Evolutionary conservation across 768 basidiomycete genomes (phyloP).

Genomic region (Collybiopsis luxurians): DNA sequence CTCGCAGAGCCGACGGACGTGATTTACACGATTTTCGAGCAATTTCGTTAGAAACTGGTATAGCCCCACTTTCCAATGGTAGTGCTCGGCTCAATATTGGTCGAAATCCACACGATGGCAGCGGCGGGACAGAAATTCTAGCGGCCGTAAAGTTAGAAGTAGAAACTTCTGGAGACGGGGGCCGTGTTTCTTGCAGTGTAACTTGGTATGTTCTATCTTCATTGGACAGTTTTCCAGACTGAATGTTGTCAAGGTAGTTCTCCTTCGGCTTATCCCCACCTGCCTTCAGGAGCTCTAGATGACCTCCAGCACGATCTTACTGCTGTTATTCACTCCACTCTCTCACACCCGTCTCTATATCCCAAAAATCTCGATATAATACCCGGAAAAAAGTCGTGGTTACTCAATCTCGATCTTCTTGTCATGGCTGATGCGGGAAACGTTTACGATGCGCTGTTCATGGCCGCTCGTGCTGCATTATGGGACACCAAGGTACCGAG

Average conservation of each 20-base stretch:
- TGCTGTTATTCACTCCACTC: constrained; percentile 55
- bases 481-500: constrained; percentile 80
- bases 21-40: constrained; percentile 61
- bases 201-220: constrained; percentile 59
- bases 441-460: constrained; percentile 71
- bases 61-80: constrained; percentile 81
- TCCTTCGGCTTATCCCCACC: constrained; percentile 74
- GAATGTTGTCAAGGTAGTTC: constrained; percentile 54
- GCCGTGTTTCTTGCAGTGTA: constrained; percentile 64
- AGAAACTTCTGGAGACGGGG: constrained; percentile 45
- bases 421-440: constrained; percentile 76
- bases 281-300: constrained; percentile 62
- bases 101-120: constrained; percentile 45
- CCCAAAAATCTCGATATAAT: constrained; percentile 65
- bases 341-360: constrained; percentile 65
- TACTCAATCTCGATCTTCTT: constrained; percentile 71
- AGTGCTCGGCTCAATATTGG: constrained; percentile 79
- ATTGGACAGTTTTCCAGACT: constrained; percentile 6
- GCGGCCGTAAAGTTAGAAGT: constrained; percentile 83
- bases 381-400: constrained; percentile 66
- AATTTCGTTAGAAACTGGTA: constrained; percentile 72
- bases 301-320: constrained; percentile 77
- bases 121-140: constrained; percentile 73
- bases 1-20: constrained; percentile 80
- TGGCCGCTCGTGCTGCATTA: constrained; percentile 75